Evolutionary conservation across 805 yeast genomes (phyloP).

Genomic region (Metschnikowia anglica): DNA sequence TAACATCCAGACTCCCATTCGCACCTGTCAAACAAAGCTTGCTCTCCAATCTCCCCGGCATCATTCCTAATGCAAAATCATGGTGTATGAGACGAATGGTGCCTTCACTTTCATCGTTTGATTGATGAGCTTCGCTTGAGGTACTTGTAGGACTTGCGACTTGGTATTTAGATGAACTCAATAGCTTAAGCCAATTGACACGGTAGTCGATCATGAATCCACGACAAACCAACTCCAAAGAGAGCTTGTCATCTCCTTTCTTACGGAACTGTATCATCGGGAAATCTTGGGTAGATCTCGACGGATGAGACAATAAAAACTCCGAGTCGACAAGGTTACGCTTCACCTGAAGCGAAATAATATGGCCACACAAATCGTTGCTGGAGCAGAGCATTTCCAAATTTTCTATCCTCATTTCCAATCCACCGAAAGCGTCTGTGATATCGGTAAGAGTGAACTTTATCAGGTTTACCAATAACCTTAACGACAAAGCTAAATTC

Average conservation of each 20-base stretch:
- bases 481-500: constrained; percentile 42
- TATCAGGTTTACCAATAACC: constrained; percentile 23
- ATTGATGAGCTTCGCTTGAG: background rate
- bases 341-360: constrained; percentile 20
- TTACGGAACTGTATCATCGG: constrained; percentile 29
- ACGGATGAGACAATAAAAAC: background rate
- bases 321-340: constrained; percentile 6
- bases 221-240: constrained; percentile 44
- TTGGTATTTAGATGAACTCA: constrained; percentile 2
- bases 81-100: constrained; percentile 39
- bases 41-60: constrained; percentile 60
- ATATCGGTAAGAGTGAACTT: constrained; percentile 21
- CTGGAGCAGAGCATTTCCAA: constrained; percentile 21
- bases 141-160: constrained; percentile 7
- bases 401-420: constrained; percentile 17
- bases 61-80: constrained; percentile 60
- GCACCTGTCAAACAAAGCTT: constrained; percentile 52
- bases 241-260: constrained; percentile 29
- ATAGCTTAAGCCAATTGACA: constrained; percentile 51
- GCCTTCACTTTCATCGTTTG: constrained; percentile 1
- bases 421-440: constrained; percentile 28
- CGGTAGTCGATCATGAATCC: constrained; percentile 56
- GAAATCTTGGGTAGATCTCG: constrained; percentile 2
- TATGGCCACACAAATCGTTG: constrained; percentile 25
- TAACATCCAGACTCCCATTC: constrained; percentile 54